Evolutionary conservation across 163 green algal species (phyloP).

Genomic region (Scenedesmus sp.): DNA sequence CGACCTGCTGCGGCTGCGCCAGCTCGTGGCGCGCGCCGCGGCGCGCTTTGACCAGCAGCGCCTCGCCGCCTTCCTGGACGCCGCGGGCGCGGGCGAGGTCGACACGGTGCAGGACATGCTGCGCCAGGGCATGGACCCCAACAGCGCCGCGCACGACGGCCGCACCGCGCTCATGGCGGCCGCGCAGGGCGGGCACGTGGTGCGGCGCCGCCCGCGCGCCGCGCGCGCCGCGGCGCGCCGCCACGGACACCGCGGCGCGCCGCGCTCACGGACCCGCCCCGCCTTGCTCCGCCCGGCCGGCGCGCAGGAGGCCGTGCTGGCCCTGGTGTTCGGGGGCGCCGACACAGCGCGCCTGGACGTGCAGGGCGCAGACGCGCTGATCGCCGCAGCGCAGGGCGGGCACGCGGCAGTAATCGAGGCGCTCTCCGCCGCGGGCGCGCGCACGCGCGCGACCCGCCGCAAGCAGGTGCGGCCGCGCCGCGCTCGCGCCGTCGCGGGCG

Average conservation of each 20-base stretch:
- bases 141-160: slow-evolving; percentile 65
- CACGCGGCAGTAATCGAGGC: slow-evolving; percentile 16
- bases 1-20: slow-evolving; percentile 58
- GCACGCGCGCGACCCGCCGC: slow-evolving; percentile 22
- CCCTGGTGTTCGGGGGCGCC: slow-evolving; percentile 36
- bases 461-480: slow-evolving; percentile 23
- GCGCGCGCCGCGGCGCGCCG: too few relatives aligned
- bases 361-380: slow-evolving; percentile 19
- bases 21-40: slow-evolving; percentile 51
- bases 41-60: slow-evolving; percentile 51
- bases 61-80: slow-evolving; percentile 32
- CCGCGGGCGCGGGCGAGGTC: slow-evolving; percentile 23
- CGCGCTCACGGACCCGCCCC: too few relatives aligned
- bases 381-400: slow-evolving; percentile 20
- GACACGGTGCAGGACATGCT: slow-evolving; percentile 54
- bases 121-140: slow-evolving; percentile 57
- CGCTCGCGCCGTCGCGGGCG: too few relatives aligned
- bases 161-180: slow-evolving; percentile 64
- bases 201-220: not conserved
- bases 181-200: slow-evolving; percentile 51
- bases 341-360: slow-evolving; percentile 18
- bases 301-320: slow-evolving; percentile 38
- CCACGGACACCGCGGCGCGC: too few relatives aligned
- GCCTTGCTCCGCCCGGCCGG: too few relatives aligned
- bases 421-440: slow-evolving; percentile 24